phyloP scores from a whole-genome alignment of 768 basidiomycete genomes.

The Rhizopogon vinicolor region DNA sequence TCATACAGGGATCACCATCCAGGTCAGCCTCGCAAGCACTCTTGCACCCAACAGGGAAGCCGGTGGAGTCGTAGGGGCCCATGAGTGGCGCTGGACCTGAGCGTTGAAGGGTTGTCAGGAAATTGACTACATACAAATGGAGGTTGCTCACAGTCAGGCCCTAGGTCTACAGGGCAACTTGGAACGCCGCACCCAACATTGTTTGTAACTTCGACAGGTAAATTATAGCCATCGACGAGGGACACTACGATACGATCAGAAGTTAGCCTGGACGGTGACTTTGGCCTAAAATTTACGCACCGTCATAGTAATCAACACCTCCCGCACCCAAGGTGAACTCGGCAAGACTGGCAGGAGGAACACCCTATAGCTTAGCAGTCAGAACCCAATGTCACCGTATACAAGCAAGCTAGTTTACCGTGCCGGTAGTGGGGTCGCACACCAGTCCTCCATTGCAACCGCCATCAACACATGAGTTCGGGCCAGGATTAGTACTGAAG shows the following conservation, averaged over 20 bases:
- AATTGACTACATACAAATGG: not conserved
- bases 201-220: slow-evolving; percentile 56
- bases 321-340: slow-evolving; percentile 56
- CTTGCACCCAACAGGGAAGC: slow-evolving; percentile 56
- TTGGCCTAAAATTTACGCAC: slow-evolving; percentile 23
- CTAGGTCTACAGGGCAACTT: slow-evolving; percentile 58
- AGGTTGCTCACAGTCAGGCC: slow-evolving; percentile 42
- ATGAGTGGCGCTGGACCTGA: slow-evolving; percentile 46
- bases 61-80: slow-evolving; percentile 50
- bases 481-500: slow-evolving; percentile 47
- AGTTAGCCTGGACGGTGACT: not conserved
- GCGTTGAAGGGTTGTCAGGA: not conserved
- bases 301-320: slow-evolving; percentile 55
- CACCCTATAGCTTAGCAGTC: slow-evolving; percentile 32
- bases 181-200: slow-evolving; percentile 50
- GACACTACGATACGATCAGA: slow-evolving; percentile 37
- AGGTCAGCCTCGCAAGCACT: slow-evolving; percentile 47
- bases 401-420: slow-evolving; percentile 23
- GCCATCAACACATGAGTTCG: slow-evolving; percentile 56
- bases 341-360: slow-evolving; percentile 67
- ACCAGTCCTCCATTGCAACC: slow-evolving; percentile 67
- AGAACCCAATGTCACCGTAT: not conserved
- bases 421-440: slow-evolving; percentile 49
- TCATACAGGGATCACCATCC: slow-evolving; percentile 27
- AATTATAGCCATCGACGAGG: slow-evolving; percentile 62